Base-by-base conservation (phyloP, 495 filamentous ascomycete genomes). In the Cercophora samala region DNA sequence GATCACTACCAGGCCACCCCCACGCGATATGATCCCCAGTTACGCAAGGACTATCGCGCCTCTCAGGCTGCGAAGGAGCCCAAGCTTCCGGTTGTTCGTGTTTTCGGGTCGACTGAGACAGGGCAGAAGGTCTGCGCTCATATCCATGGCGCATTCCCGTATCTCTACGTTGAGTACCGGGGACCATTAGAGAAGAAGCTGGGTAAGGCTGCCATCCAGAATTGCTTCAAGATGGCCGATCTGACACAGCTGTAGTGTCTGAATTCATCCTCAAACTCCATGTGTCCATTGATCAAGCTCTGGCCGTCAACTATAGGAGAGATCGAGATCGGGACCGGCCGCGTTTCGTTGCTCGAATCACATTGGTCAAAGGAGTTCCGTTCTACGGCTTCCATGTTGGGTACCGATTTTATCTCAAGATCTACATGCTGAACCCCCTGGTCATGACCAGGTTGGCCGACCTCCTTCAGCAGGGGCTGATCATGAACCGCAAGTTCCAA, bases 61-160 rank as follows among this genome's bases (percentile, higher is more conserved):
- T 80, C 76, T 52, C 84, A 81, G 76, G 76, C 75, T 74, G 82
- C 71, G 68, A 89, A 83, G 63, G 83, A 85, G 46, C 88, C 91
- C 1, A 89, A 84, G 63, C 87, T 98, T 9, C 96, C 95, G 1
- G 88, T 98, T 23, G 89, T 99, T 60, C 88, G 95, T 68, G 86
- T 95, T 21, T 99, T 97, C 76, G 96, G 95, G 0, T 88, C 93
- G 4, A 97, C 95, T 2, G 96, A 97, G 76, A 91, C 93, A 0
- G 96, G 96, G 1, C 94, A 99, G 76, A 96, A 93, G 69, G 91
- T 98, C 18, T 98, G 95, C 79, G 93, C 92, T 23, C 95, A 99
- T 83, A 88, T 99, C 58, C 95, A 99, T 75, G 95, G 96, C 67
- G 94, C 89, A 29, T 93, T 98, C 73, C 95, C 96, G 4, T 99